A percentile compares a stretch with the other conserved stretches of the same genome.
Conservation (phyloP, 2,329 filamentous ascomycete genomes). For the Dactylella cylindrospora region DNA sequence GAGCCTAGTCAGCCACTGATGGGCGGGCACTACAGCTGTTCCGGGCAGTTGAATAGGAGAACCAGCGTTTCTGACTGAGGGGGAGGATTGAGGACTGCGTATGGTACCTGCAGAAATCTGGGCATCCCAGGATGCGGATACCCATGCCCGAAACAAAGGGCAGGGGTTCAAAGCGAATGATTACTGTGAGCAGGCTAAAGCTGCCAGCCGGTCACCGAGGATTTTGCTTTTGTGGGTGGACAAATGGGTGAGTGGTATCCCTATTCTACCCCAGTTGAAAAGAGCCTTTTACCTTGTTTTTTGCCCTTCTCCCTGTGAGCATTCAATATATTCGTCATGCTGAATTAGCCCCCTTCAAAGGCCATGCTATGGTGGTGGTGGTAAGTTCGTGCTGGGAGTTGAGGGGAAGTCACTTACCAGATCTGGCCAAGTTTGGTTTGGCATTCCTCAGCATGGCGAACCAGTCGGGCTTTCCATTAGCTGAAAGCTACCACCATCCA, state of each 20-base stretch:
- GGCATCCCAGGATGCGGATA: slow-evolving; percentile 28
- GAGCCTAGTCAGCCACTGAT: slow-evolving; percentile 20
- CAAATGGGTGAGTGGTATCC: slow-evolving; percentile 26
- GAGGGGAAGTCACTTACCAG: slow-evolving; percentile 31
- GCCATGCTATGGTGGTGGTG: no score
- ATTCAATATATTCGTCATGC: slow-evolving; percentile 43
- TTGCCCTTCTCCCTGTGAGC: no score
- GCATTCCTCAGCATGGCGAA: slow-evolving; percentile 34
- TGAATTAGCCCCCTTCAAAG: slow-evolving; percentile 41
- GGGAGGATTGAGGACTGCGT: no score
- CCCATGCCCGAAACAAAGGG: slow-evolving; percentile 23
- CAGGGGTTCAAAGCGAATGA: slow-evolving; percentile 40
- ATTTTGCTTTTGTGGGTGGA: slow-evolving; percentile 2
- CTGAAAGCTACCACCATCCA: slow-evolving; percentile 19
- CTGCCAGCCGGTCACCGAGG: slow-evolving; percentile 26
- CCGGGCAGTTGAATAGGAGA: slow-evolving; percentile 43
- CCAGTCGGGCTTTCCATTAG: slow-evolving; percentile 41
- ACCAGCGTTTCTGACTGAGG: slow-evolving; percentile 24
- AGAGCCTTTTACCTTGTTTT: no score
- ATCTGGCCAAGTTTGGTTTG: slow-evolving; percentile 34
- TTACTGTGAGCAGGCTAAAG: slow-evolving; percentile 27
- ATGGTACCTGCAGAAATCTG: slow-evolving; percentile 35
- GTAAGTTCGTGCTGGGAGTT: slow-evolving; percentile 22
- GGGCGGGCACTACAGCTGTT: slow-evolving; percentile 19
- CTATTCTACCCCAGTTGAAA: no score